Conservation (phyloP, 345 rosid species). For the Mallotus nudiflorus region DNA sequence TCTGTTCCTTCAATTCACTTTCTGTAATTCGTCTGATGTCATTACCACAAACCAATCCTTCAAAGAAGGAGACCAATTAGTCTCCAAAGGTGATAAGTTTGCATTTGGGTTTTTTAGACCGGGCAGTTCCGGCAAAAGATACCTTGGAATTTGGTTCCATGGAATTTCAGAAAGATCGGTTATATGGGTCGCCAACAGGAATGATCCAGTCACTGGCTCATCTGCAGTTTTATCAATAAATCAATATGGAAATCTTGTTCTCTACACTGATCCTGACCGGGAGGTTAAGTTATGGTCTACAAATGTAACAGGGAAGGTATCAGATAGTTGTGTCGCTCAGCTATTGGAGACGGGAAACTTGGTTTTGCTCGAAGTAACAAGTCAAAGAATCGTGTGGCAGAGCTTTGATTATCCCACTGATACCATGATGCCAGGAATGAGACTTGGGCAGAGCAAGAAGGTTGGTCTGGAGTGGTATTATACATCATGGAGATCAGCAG, state of each 20-base stretch:
- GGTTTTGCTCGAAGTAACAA: neutral
- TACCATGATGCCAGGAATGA: slow-evolving; percentile 4
- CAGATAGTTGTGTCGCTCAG: neutral
- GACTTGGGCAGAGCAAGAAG: neutral
- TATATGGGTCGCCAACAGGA: slow-evolving; percentile 17
- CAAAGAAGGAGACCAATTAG: neutral
- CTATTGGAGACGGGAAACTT: slow-evolving; percentile 34
- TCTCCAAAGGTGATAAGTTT: neutral
- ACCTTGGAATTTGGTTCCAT: no score
- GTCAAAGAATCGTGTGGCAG: slow-evolving; percentile 28
- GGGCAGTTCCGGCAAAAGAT: slow-evolving; percentile 4
- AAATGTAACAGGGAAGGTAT: neutral
- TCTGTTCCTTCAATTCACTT: neutral
- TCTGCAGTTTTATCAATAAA: neutral
- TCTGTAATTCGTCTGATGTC: neutral
- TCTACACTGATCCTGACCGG: neutral
- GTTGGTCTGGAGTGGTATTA: neutral
- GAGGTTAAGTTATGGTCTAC: slow-evolving; percentile 6
- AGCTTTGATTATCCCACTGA: slow-evolving; percentile 29
- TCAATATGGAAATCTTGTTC: slow-evolving; percentile 21
- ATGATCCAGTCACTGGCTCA: slow-evolving; percentile 5
- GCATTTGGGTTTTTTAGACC: slow-evolving; percentile 14
- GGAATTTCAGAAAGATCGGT: slow-evolving; percentile 2
- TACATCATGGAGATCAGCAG: slow-evolving; percentile 11
- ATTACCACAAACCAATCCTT: neutral